These are phyloP conservation scores for Populus ilicifolia DNA, from an alignment of 345 rosid species.

Conservation along the genomic window DNA sequence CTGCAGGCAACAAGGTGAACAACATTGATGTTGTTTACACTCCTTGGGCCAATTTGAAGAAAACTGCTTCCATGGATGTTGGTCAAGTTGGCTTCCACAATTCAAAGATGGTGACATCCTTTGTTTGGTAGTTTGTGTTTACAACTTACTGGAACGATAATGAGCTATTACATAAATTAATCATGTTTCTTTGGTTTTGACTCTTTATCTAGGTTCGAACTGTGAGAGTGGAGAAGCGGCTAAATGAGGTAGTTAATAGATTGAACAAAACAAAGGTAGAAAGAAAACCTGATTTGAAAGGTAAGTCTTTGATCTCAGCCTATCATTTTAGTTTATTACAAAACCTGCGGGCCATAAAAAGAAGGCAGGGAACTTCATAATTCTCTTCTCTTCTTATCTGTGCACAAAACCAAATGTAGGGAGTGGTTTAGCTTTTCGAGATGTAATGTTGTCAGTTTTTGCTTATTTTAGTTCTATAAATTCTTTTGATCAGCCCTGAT, in stretches of 20 bases:
- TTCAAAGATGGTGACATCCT: conserved; percentile 61
- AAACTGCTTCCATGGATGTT: conserved; percentile 95
- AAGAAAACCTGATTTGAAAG: conserved; percentile 88
- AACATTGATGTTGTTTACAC: conserved; percentile 94
- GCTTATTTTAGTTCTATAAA: background rate
- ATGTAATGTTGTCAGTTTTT: background rate
- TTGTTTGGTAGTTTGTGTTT: background rate
- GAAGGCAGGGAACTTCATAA: background rate
- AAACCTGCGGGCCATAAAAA: background rate
- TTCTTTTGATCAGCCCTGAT: background rate
- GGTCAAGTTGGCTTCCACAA: conserved; percentile 98
- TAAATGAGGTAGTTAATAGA: conserved; percentile 87
- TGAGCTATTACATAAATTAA: background rate
- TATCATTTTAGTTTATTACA: background rate
- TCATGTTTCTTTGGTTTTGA: conserved; percentile 17
- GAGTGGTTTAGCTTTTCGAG: background rate
- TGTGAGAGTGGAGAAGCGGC: conserved; percentile 86
- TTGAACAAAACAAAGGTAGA: conserved; percentile 92
- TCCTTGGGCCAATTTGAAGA: conserved; percentile 93
- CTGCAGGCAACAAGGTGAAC: conserved; percentile 89
- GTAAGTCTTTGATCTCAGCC: conserved; percentile 26
- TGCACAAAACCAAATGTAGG: background rate
- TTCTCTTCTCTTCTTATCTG: background rate
- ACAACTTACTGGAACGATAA: background rate
- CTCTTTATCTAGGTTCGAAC: conserved; percentile 62